Conservation (phyloP, 495 filamentous ascomycete species). For the Aspergillus mulundensis region DNA sequence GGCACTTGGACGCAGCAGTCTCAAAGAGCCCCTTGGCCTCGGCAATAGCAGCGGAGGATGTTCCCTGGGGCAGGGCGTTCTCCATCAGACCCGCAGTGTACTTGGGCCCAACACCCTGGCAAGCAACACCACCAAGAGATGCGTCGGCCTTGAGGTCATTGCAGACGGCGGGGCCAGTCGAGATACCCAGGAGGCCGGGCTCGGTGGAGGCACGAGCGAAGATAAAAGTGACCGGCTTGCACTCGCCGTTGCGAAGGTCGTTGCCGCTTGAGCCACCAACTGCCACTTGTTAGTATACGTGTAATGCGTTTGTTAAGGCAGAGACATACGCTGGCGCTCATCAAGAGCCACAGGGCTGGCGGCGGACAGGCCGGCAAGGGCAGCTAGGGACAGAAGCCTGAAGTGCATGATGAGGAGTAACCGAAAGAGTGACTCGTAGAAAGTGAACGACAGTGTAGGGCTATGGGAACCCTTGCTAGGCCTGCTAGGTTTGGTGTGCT, state of each 20-base stretch:
- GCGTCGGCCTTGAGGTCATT: conserved; percentile 24
- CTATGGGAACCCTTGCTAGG: not conserved
- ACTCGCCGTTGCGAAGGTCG: conserved; percentile 41
- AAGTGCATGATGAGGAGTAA: conserved; percentile 9
- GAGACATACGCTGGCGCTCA: conserved; percentile 21
- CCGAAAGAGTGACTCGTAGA: not conserved
- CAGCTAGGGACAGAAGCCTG: conserved; percentile 1
- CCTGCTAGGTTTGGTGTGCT: not conserved
- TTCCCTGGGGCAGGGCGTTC: conserved; percentile 26
- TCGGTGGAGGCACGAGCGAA: conserved; percentile 49
- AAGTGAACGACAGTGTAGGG: not conserved
- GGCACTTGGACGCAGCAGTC: conserved; percentile 41
- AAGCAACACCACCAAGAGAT: conserved; percentile 21
- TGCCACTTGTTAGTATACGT: not conserved
- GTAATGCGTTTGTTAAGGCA: no score
- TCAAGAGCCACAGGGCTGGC: conserved; percentile 26
- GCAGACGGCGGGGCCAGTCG: conserved; percentile 36
- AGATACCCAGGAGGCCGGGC: conserved; percentile 43
- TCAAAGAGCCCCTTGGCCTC: conserved; percentile 32
- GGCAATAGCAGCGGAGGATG: conserved; percentile 32
- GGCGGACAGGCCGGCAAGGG: conserved; percentile 16
- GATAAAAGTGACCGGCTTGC: conserved; percentile 47
- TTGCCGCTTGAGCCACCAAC: conserved; percentile 19
- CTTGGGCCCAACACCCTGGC: conserved; percentile 32
- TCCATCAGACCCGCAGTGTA: conserved; percentile 24